Evolutionary conservation across 2,329 filamentous ascomycete species (phyloP), one percentile per base, ranked within the genome.

Genomic region (Phaeosphaeriaceae sp.): DNA sequence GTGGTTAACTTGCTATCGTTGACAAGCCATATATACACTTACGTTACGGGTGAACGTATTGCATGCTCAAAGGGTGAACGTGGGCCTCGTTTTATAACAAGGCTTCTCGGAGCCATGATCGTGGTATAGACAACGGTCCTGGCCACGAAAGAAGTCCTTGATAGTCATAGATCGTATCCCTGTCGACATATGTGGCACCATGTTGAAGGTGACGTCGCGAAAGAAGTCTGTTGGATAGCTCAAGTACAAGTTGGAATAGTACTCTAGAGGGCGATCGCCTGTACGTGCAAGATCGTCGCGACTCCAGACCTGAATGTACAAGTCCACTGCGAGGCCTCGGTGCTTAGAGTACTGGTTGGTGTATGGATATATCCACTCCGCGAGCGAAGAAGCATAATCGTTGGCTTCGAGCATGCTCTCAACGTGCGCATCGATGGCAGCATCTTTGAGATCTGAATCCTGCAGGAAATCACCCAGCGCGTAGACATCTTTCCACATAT

Each of bases 41-140:
- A 25, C 45, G 7, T 27, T 27, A 15, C 11, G 2, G 6, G 21
- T 19, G 17, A 1, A 6, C 3, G 17, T 3, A 2, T 11, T 25
- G 19, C 41, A 19, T 42, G 15, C 22, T 51, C 31, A 56, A 27
- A 31, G 42, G 6, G 25, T 3, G 22, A 36, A 52, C 2, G 49
- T 31, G 19, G 54, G 49, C 20, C 51, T 57, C 11, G 20, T 57
- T 21, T 50, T 57, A 46, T 57, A 57, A 49, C 55, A 57, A 31
- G 51, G 49, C 54, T 53, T 50, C n/a, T 57, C 41, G 2, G 50
- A n/a, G 2, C 51, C 51, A 22, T 57, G 55, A 11, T 57, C 55
- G 31, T 57, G 55, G 25, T 57, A 57, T 21, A 46, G 50, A 46
- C 55, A 57, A 7, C n/a, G 44, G 10, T 57, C 36, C 7, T 36